Evolutionary conservation across 2,329 filamentous ascomycete species (phyloP).

Genomic region (Aspergillus fischeri): DNA sequence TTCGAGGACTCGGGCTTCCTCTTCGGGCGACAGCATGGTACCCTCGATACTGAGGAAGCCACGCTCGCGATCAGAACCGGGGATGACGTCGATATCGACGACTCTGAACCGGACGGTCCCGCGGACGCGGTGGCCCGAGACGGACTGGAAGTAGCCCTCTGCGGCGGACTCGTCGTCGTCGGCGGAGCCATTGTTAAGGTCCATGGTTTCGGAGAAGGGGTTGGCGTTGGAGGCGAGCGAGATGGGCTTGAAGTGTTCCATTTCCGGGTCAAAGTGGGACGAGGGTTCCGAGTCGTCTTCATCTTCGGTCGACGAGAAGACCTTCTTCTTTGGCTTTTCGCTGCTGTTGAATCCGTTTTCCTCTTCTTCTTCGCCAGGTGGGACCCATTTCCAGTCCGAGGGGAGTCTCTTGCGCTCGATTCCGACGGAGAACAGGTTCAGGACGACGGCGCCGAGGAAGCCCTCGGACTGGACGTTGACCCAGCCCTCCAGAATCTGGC

Average conservation of each 20-base stretch:
- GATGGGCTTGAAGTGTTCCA: conserved; percentile 39
- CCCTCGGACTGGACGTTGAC: conserved; percentile 85
- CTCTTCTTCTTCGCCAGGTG: conserved; percentile 44
- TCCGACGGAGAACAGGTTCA: conserved; percentile 87
- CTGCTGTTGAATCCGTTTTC: conserved; percentile 12
- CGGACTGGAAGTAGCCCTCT: conserved; percentile 73
- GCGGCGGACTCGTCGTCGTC: conserved; percentile 52
- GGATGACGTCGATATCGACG: conserved; percentile 70
- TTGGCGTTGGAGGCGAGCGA: conserved; percentile 30
- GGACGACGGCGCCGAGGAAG: conserved; percentile 83
- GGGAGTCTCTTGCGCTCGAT: conserved; percentile 76
- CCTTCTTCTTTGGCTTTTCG: conserved; percentile 9
- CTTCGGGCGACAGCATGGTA: conserved; percentile 69
- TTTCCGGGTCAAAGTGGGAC: conserved; percentile 31
- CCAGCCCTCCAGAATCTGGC: conserved; percentile 71
- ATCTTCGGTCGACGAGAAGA: conserved; percentile 17
- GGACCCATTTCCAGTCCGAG: conserved; percentile 73
- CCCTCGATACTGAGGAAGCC: conserved; percentile 84
- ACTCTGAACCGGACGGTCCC: conserved; percentile 73
- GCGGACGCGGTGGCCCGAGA: conserved; percentile 62
- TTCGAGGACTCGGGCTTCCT: conserved; percentile 58
- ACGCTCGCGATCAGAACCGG: conserved; percentile 65
- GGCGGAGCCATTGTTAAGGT: conserved; percentile 27
- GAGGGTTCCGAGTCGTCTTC: conserved; percentile 25
- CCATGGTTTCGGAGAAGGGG: conserved; percentile 19